Evolutionary conservation across 2,329 filamentous ascomycete species (phyloP).

Genomic region (Penicillium glabrum): DNA sequence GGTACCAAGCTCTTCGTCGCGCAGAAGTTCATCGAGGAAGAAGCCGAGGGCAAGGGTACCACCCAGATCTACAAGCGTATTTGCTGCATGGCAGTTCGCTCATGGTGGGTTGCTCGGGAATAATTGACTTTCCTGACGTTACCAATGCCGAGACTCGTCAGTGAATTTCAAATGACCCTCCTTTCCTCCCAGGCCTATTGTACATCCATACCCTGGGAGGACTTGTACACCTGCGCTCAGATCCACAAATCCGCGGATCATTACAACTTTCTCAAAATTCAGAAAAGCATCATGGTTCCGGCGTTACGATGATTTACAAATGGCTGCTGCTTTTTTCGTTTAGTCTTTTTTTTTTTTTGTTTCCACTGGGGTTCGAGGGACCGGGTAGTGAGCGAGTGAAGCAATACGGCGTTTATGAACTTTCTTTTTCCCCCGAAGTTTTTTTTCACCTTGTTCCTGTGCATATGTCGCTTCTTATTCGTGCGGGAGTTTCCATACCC

Average conservation of each 20-base stretch:
- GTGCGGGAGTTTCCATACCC: constrained; percentile 18
- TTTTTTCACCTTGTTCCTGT: constrained; percentile 9
- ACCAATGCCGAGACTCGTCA: not conserved
- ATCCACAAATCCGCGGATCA: not conserved
- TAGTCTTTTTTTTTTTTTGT: constrained; percentile 1
- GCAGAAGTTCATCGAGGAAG: constrained; percentile 67
- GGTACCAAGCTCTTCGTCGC: constrained; percentile 68
- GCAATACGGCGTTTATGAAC: constrained; percentile 22
- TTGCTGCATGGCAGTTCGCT: constrained; percentile 64
- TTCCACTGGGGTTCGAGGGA: constrained; percentile 12
- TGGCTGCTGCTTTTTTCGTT: not conserved
- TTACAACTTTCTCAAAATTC: not conserved
- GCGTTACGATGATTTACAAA: constrained; percentile 12
- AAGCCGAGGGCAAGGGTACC: constrained; percentile 67
- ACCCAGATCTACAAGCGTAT: constrained; percentile 72
- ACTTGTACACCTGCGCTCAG: not conserved
- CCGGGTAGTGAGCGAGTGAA: constrained; percentile 22
- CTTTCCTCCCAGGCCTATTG: not conserved
- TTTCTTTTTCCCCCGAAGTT: constrained; percentile 14
- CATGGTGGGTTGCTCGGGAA: constrained; percentile 50
- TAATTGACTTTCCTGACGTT: constrained; percentile 12
- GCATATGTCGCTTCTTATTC: constrained; percentile 16
- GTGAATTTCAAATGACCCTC: not conserved
- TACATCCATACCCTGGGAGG: not conserved
- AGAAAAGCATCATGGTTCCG: constrained; percentile 28